Evolutionary conservation across 768 basidiomycete species (phyloP), one percentile per base, ranked within the genome.

Genomic region (Agrocybe chaxingu): DNA sequence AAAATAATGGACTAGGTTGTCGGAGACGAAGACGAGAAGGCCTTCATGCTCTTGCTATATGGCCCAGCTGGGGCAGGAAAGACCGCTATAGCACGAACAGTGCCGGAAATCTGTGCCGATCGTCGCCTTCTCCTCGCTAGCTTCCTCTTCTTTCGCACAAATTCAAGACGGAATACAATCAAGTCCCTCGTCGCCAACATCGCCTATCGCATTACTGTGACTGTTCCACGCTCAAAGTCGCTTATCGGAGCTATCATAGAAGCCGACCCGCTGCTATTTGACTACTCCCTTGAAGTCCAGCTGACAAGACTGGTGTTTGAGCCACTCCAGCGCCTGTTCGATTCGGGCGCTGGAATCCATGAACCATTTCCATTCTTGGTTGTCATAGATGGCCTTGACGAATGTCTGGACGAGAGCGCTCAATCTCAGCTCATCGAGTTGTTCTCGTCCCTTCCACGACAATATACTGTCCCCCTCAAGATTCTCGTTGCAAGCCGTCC

Each of bases 21-120:
- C 24, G 24, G 24, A 24, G 24, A 5, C 24, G 24, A 24, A 24
- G 24, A 2, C 24, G 24, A 24, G 24, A 5, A 24, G 24, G 24
- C 24, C 5, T 24, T 24, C 5, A 24, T 24, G 24, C 24, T 24
- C 24, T 52, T 46, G 45, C 50, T 55, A 2, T 19, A 52, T 30
- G 54, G 50, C n/a, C 54, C 54, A 39, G 54, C 54, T 3, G 54
- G 54, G 7, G 39, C 54, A 16, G 53, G 53, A 39, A 54, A 54
- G 45, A 41, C 54, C 0, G 45, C 54, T 2, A 55, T 55, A 30
- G 44, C 50, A 16, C 45, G 38, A 30, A 44, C 49, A 6, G 36
- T 50, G 18, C 33, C 49, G 7, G 13, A 36, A 30, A 52, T 38
- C 24, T 36, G 43, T 5, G 35, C 45, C 13, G 42, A 51, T 8